These are phyloP conservation scores for Phycomyces blakesleeanus DNA, from an alignment of 192 early-diverging fungal species.

Conservation along the genomic window DNA sequence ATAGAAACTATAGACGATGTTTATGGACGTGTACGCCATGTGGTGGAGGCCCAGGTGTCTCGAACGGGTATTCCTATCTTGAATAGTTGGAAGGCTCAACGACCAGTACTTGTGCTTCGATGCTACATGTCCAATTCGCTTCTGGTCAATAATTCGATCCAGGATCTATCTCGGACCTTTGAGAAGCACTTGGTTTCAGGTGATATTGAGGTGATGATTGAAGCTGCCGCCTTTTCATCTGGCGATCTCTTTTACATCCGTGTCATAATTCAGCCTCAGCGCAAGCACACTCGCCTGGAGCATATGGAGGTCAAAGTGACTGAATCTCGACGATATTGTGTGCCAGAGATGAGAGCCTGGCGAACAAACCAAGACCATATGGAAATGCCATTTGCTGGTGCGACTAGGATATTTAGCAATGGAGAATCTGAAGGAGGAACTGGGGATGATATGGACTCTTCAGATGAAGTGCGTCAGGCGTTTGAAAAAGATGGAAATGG, in stretches of 20 bases:
- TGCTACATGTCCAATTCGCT: constrained; percentile 24
- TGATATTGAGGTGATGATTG: constrained; percentile 22
- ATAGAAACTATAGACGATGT: constrained; percentile 24
- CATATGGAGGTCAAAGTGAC: constrained; percentile 18
- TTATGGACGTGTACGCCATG: constrained; percentile 22
- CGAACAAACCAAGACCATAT: constrained; percentile 11
- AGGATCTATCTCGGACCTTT: constrained; percentile 21
- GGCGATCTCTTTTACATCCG: constrained; percentile 23
- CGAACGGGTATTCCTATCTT: constrained; percentile 14
- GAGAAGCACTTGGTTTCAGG: constrained; percentile 17
- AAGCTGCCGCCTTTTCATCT: constrained; percentile 25
- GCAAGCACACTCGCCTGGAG: constrained; percentile 15
- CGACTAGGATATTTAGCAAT: constrained; percentile 1
- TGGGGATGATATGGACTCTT: not conserved
- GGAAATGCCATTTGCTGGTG: constrained; percentile 9
- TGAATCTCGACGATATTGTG: constrained; percentile 16
- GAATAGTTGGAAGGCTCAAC: constrained; percentile 15
- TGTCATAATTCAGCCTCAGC: constrained; percentile 16
- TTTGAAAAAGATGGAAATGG: constrained; percentile 11
- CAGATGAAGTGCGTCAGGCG: not conserved
- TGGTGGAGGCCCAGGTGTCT: constrained; percentile 16
- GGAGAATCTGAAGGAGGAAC: not conserved
- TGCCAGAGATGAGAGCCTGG: constrained; percentile 21
- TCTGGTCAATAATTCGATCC: constrained; percentile 21
- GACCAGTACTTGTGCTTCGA: constrained; percentile 19